phyloP scores from a whole-genome alignment of 2,329 filamentous ascomycete species.

The Hymenoscyphus occultus region DNA sequence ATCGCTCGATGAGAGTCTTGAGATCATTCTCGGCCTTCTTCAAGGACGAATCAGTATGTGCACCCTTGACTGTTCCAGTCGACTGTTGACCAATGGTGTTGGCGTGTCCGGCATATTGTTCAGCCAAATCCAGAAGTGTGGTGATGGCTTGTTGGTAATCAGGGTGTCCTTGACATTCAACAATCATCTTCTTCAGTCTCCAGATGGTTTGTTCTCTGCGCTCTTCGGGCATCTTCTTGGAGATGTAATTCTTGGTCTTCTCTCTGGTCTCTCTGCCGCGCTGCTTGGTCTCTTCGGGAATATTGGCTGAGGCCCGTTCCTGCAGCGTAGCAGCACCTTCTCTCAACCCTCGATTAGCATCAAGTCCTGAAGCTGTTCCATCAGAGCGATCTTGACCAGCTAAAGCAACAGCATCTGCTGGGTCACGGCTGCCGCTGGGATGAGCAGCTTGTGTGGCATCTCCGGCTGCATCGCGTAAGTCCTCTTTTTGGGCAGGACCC shows the following conservation, averaged over 20 bases:
- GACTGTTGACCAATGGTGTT: slow-evolving; percentile 62
- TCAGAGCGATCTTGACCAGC: slow-evolving; percentile 47
- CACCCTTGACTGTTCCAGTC: slow-evolving; percentile 67
- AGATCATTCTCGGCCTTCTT: slow-evolving; percentile 74
- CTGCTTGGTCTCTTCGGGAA: slow-evolving; percentile 57
- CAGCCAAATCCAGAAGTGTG: slow-evolving; percentile 78
- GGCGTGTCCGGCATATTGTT: slow-evolving; percentile 78
- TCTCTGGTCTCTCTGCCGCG: slow-evolving; percentile 52
- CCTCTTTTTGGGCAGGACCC: slow-evolving; percentile 50
- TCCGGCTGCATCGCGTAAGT: slow-evolving; percentile 58
- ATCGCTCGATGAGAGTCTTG: slow-evolving; percentile 86
- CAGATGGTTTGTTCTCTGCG: slow-evolving; percentile 89
- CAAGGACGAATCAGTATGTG: slow-evolving; percentile 62
- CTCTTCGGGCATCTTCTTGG: slow-evolving; percentile 85
- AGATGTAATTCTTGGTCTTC: slow-evolving; percentile 68
- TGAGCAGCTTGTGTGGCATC: slow-evolving; percentile 57
- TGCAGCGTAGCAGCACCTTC: slow-evolving; percentile 43
- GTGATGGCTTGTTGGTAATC: slow-evolving; percentile 93
- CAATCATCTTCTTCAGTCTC: slow-evolving; percentile 95
- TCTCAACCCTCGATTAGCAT: slow-evolving; percentile 48
- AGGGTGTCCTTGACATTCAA: slow-evolving; percentile 92
- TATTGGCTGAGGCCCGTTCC: slow-evolving; percentile 57
- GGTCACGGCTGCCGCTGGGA: slow-evolving; percentile 52
- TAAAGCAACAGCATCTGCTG: slow-evolving; percentile 49
- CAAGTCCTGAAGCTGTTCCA: slow-evolving; percentile 45